Percentiles rank a stretch among this genome's conserved stretches.
These are phyloP conservation scores for Coemansia sp. DNA, from an alignment of 192 early-diverging fungal genomes.

Conservation along the genomic window DNA sequence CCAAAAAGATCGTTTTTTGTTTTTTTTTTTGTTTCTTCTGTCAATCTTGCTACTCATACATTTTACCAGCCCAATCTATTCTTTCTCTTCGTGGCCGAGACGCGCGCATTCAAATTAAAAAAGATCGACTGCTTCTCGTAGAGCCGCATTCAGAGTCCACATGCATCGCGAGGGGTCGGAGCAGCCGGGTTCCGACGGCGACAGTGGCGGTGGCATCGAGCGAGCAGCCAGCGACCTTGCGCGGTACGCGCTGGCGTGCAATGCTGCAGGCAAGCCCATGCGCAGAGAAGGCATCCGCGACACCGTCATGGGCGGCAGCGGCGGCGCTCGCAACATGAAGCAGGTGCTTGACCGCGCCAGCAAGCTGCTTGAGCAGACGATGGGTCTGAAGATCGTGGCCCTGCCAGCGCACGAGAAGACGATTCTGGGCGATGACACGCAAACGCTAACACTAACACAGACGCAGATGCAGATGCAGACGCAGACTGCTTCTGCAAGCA, in stretches of 20 bases:
- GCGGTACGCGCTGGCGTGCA: slow-evolving; percentile 45
- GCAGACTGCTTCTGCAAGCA: background rate
- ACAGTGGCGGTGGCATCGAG: slow-evolving; percentile 5
- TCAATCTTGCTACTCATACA: no score
- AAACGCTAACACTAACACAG: background rate
- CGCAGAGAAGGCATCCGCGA: slow-evolving; percentile 34
- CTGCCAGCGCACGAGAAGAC: slow-evolving; percentile 41
- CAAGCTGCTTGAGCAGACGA: slow-evolving; percentile 27
- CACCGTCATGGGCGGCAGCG: slow-evolving; percentile 3
- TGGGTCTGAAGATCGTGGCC: slow-evolving; percentile 38
- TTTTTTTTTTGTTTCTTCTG: no score
- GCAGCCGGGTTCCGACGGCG: background rate
- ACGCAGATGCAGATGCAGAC: background rate
- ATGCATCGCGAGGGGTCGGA: slow-evolving; percentile 16
- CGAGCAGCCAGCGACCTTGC: slow-evolving; percentile 34
- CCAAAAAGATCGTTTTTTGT: no score
- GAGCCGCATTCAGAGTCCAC: background rate
- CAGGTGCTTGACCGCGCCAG: slow-evolving; percentile 22
- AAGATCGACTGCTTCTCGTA: no score
- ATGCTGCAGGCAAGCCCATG: slow-evolving; percentile 39
- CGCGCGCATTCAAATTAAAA: no score
- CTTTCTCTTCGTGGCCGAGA: no score
- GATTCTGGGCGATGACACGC: slow-evolving; percentile 1
- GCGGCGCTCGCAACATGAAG: slow-evolving; percentile 12
- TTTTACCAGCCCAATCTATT: no score